These are phyloP conservation scores for Cornus suecica DNA, from an alignment of 148 eudicot genomes.

Conservation along the genomic window DNA sequence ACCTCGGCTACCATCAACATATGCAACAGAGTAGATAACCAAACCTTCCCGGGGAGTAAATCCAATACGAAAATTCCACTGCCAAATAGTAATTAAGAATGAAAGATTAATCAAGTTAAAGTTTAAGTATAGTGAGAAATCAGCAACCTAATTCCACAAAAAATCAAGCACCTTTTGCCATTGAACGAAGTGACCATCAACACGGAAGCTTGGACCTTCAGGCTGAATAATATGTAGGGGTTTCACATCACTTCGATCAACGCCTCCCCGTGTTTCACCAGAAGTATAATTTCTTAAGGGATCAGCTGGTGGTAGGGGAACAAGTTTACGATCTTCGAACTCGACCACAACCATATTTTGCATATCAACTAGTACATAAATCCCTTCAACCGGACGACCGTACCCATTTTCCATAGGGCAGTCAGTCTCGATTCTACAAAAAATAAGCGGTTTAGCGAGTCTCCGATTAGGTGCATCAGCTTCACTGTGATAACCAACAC, in stretches of 20 bases:
- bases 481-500: slow-evolving; percentile 87
- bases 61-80: slow-evolving; percentile 97
- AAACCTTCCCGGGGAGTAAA: slow-evolving; percentile 97
- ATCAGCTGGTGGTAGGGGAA: slow-evolving; percentile 97
- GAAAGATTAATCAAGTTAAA: neutral
- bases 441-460: slow-evolving; percentile 92
- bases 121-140: slow-evolving; percentile 5
- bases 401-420: slow-evolving; percentile 99
- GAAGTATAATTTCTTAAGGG: slow-evolving; percentile 93
- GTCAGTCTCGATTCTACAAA: slow-evolving; percentile 95
- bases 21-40: slow-evolving; percentile 90
- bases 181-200: slow-evolving; percentile 81
- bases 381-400: slow-evolving; percentile 99
- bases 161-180: slow-evolving; percentile 82
- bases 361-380: slow-evolving; percentile 89
- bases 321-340: slow-evolving; percentile 93
- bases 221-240: slow-evolving; percentile 83
- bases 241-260: slow-evolving; percentile 96
- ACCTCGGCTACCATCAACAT: slow-evolving; percentile 97
- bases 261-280: slow-evolving; percentile 95
- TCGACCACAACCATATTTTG: slow-evolving; percentile 93
- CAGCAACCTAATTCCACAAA: slow-evolving; percentile 2
- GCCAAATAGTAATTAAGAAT: slow-evolving; percentile 19
- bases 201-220: slow-evolving; percentile 97
- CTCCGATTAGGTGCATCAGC: slow-evolving; percentile 92